These are phyloP conservation scores for Fusarium miscanthi DNA, from an alignment of 2,329 filamentous ascomycete genomes.

Conservation along the genomic window DNA sequence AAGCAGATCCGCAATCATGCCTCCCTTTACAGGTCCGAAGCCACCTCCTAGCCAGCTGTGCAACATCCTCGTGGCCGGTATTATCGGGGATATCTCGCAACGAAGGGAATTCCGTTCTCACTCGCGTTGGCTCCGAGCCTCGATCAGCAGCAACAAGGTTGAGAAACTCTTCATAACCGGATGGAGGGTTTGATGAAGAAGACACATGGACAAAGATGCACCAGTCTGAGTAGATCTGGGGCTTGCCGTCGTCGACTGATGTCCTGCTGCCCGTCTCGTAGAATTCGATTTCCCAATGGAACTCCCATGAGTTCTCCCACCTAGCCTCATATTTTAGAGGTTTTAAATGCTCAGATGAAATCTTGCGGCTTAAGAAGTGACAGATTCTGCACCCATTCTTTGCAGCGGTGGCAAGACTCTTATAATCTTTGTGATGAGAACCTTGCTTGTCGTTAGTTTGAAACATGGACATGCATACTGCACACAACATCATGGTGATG, in stretches of 20 bases:
- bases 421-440: background rate
- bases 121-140: background rate
- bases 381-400: background rate
- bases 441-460: background rate
- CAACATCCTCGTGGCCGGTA: background rate
- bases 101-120: background rate
- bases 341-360: background rate
- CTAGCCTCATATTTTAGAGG: background rate
- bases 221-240: background rate
- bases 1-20: background rate
- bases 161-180: background rate
- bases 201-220: background rate
- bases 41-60: background rate
- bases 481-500: background rate
- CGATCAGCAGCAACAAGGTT: rapidly evolving
- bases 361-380: background rate
- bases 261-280: background rate
- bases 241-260: background rate
- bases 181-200: background rate
- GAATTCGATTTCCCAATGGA: background rate
- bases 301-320: background rate
- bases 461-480: background rate
- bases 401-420: background rate
- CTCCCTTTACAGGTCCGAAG: background rate
- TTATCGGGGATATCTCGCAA: background rate